Evolutionary conservation across 2,329 filamentous ascomycete genomes (phyloP), one percentile per base, ranked within the genome.

Genomic region (Ilyonectria destructans): DNA sequence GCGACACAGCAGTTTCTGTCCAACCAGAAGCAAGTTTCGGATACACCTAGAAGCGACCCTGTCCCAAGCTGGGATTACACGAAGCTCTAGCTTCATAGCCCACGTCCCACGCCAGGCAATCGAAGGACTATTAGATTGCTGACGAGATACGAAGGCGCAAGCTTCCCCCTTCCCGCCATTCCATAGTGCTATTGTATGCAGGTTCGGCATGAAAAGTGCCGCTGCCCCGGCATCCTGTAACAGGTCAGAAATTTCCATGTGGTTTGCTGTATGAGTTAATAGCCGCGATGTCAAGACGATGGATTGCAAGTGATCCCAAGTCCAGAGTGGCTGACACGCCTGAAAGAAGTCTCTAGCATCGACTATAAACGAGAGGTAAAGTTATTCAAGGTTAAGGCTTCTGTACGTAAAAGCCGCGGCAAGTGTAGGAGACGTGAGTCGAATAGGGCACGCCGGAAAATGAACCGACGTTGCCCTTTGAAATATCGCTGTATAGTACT

Each of bases 281-380:
- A 29, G 10, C 9, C 26, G 46, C 6, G 61, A 64, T 9, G 54
- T 59, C 1, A 64, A 29, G 1, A 35, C 26, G 4, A 54, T 26
- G 15, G 54, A 59, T n/a, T 45, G 31, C 1, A 64, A 26, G 4
- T 46, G 1, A 1, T 19, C 2, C 55, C 62, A 54, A 10, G 3
- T 26, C 55, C 46, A 54, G 3, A 23, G 10, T 33, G 10, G 35
- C 46, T 54, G 46, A 4, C 23, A 17, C 2, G 55, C 35, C 8
- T 58, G 12, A 26, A 64, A 52, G n/a, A 59, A 59, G n/a, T 64
- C n/a, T 7, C 17, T 9, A 10, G 61, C 61, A 7, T 63, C 43
- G 26, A 58, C 26, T 23, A 63, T 33, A n/a, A 40, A 64, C 13
- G 55, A 49, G 13, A 52, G 23, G 2, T 54, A 64, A 26, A 52